A percentile compares a stretch with the other conserved stretches of the same genome.
Conservation (phyloP, 148 eudicot genomes). For the Linanthus parryae region DNA sequence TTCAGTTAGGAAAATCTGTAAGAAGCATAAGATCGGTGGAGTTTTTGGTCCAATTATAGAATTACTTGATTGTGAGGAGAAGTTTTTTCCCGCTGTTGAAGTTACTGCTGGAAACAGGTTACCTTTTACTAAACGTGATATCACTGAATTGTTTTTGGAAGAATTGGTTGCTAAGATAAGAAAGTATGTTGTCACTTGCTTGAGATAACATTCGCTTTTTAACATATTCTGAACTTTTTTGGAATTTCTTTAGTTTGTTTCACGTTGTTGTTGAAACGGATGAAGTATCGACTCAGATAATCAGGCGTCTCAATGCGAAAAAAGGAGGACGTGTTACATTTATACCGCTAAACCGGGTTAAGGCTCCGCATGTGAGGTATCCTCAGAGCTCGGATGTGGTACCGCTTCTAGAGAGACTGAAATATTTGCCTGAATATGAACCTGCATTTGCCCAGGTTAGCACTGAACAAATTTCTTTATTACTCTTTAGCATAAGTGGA, state of each 20-base stretch:
- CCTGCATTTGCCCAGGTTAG: conserved; percentile 89
- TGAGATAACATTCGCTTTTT: too few relatives aligned
- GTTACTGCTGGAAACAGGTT: conserved; percentile 99
- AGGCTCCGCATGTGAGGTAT: conserved; percentile 59
- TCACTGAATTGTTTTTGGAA: not conserved
- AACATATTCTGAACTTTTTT: not conserved
- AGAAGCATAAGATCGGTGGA: conserved; percentile 43
- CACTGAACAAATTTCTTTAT: not conserved
- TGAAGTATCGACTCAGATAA: conserved; percentile 79
- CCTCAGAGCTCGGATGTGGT: conserved; percentile 78
- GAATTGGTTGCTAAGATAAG: not conserved
- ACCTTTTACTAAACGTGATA: not conserved
- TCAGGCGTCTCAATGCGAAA: conserved; percentile 59
- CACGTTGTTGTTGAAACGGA: conserved; percentile 94
- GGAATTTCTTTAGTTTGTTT: conserved; percentile 61
- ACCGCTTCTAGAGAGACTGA: conserved; percentile 70
- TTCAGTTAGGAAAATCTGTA: conserved; percentile 66
- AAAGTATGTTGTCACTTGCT: not conserved
- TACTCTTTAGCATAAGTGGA: too few relatives aligned
- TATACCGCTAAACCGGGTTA: conserved; percentile 95
- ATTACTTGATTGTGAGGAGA: conserved; percentile 88
- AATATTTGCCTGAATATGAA: conserved; percentile 33
- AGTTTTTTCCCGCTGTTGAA: conserved; percentile 96
- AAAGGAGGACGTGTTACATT: conserved; percentile 96
- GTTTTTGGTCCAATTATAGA: conserved; percentile 89